These are phyloP conservation scores for Pochonia chlamydosporia DNA, from an alignment of 2,329 filamentous ascomycete genomes.

Conservation along the genomic window DNA sequence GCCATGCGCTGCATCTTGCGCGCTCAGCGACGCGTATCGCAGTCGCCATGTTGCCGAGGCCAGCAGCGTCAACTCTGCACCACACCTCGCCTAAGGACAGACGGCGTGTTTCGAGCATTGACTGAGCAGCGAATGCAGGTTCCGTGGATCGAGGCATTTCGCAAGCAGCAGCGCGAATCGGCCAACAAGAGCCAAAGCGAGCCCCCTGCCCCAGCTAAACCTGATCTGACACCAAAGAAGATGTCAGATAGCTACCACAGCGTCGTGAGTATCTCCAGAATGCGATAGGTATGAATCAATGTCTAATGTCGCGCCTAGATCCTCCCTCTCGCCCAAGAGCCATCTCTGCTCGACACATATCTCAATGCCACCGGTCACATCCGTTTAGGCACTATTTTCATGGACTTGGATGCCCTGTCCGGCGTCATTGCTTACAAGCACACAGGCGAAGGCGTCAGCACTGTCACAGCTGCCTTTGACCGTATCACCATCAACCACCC, in stretches of 20 bases:
- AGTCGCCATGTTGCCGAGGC: background rate
- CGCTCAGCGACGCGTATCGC: background rate
- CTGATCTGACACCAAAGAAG: conserved; percentile 20
- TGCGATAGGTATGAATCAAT: no score
- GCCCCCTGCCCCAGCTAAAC: conserved; percentile 9
- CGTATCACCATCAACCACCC: conserved; percentile 58
- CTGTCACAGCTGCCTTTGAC: conserved; percentile 44
- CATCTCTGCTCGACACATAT: conserved; percentile 73
- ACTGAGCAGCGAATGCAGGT: conserved; percentile 18
- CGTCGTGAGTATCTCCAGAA: conserved; percentile 14
- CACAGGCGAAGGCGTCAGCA: conserved; percentile 49
- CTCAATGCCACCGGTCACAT: conserved; percentile 72
- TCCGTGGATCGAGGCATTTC: conserved; percentile 24
- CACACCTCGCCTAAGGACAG: conserved; percentile 10
- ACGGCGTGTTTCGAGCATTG: conserved; percentile 23
- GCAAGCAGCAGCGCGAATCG: conserved; percentile 14
- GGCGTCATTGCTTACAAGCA: conserved; percentile 71
- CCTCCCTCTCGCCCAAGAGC: conserved; percentile 65
- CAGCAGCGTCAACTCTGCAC: background rate
- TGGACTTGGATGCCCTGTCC: conserved; percentile 74
- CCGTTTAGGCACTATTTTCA: conserved; percentile 66
- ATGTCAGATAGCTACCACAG: conserved; percentile 26
- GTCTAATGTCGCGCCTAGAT: background rate
- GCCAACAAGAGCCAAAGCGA: conserved; percentile 3
- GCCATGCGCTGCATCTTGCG: background rate